Evolutionary conservation across 2,329 filamentous ascomycete genomes (phyloP), one percentile per base, ranked within the genome.

Genomic region (Beauveria bassiana): DNA sequence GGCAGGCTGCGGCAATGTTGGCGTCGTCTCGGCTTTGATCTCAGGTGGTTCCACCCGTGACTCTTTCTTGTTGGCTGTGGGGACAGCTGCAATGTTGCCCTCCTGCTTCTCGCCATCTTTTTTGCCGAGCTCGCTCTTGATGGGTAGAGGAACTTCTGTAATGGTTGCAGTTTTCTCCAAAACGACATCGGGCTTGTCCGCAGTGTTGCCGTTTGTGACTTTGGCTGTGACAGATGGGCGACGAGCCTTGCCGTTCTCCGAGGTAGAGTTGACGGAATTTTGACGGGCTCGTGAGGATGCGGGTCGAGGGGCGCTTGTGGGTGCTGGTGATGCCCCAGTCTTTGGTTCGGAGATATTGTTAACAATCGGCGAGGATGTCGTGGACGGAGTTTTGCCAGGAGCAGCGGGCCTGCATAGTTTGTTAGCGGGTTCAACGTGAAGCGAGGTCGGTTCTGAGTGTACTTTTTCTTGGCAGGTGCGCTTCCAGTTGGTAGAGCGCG

Each of bases 391-490:
- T 68, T 86, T 82, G 62, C 79, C 81, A 28, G 78, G 76, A 40
- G 68, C 64, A 28, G 72, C 72, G 61, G 74, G 76, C 61, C 71
- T 76, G 62, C 57, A 42, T 51, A 63, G 12, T 58, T 69, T 38
- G 46, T 63, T 58, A 63, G 62, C 28, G 12, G 14, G 6, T 46
- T n/a, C 20, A 34, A 38, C 6, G 16, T 64, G 69, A 60, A 56
- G n/a, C 42, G 42, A 34, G 12, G 8, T 50, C n/a, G 50, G 14
- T 40, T 9, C 43, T 51, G 16, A 55, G 51, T 81, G 69, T 81
- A 90, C 89, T 86, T 93, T 77, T 93, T 96, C 76, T 93, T 93
- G 34, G 85, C 73, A 66, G 86, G 85, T n/a, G 85, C 81, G 66
- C 90, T 90, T 4, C 84, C 83, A 2, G 84, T 81, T 62, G 77